Conservation (phyloP, 164 flowering plant species). For the Protea cynaroides region DNA sequence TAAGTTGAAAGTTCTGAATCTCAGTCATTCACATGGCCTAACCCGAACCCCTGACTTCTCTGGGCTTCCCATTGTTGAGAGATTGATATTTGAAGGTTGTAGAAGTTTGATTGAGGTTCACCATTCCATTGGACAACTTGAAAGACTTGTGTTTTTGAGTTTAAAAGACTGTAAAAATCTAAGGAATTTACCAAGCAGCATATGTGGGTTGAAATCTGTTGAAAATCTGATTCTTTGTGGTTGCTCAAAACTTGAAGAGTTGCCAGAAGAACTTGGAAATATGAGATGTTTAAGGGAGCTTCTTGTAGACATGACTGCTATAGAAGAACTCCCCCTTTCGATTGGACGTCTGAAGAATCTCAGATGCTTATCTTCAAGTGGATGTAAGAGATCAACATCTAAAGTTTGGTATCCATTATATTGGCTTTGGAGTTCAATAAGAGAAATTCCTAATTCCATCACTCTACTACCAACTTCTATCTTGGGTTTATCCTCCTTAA, state of each 20-base stretch:
- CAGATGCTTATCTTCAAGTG: not conserved
- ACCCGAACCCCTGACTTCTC: too few relatives aligned
- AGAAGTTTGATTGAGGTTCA: conserved; percentile 9
- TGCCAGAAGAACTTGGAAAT: conserved; percentile 8
- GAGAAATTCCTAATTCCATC: too few relatives aligned
- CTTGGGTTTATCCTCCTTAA: too few relatives aligned
- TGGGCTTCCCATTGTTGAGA: too few relatives aligned
- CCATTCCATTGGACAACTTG: conserved; percentile 5
- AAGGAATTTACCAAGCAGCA: not conserved
- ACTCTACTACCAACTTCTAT: too few relatives aligned
- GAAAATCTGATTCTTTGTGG: conserved; percentile 5
- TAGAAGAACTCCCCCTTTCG: conserved; percentile 3
- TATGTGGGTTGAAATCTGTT: conserved; percentile 7
- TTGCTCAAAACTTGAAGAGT: conserved; percentile 7
- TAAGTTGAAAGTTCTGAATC: too few relatives aligned
- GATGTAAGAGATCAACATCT: not conserved
- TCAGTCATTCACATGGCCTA: too few relatives aligned
- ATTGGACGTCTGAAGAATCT: conserved; percentile 3
- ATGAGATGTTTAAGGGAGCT: conserved; percentile 7
- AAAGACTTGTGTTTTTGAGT: not conserved
- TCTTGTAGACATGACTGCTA: not conserved
- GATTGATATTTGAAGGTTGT: conserved; percentile 11
- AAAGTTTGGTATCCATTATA: too few relatives aligned
- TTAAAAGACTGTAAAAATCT: conserved; percentile 5
- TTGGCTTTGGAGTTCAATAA: too few relatives aligned